Evolutionary conservation across 2,329 filamentous ascomycete species (phyloP).

Genomic region (Tolypocladium nubicola): DNA sequence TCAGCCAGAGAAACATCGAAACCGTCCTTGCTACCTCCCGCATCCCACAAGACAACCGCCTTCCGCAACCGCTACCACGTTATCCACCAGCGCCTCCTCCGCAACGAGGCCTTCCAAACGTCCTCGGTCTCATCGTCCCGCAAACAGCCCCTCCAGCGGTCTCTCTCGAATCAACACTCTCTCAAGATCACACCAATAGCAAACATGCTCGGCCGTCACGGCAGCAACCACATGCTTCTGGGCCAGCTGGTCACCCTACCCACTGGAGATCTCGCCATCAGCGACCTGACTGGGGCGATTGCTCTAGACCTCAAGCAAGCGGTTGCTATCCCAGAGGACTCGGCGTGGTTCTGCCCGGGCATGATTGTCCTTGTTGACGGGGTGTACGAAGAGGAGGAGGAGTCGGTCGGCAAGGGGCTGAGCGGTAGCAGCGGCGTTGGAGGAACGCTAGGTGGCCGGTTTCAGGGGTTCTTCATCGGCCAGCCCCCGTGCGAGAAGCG

Average conservation of each 20-base stretch:
- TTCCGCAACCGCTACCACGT: constrained; percentile 89
- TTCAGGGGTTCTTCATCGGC: constrained; percentile 82
- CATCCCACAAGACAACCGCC: constrained; percentile 71
- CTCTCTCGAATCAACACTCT: constrained; percentile 53
- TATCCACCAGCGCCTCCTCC: constrained; percentile 80
- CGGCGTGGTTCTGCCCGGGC: constrained; percentile 85
- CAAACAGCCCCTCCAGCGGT: constrained; percentile 42
- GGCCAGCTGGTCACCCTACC: constrained; percentile 75
- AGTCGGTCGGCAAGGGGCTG: constrained; percentile 55
- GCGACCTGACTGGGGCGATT: constrained; percentile 82
- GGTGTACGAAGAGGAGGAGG: constrained; percentile 89
- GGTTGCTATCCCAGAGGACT: constrained; percentile 70
- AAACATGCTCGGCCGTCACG: constrained; percentile 66
- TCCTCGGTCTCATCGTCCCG: constrained; percentile 59
- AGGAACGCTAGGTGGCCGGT: constrained; percentile 83
- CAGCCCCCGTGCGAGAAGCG: constrained; percentile 86
- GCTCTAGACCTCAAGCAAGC: constrained; percentile 73
- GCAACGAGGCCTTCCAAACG: constrained; percentile 87
- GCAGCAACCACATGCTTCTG: constrained; percentile 75
- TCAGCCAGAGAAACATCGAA: constrained; percentile 44
- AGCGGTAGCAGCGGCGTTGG: constrained; percentile 75
- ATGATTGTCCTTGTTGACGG: constrained; percentile 96
- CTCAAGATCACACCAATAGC: constrained; percentile 85
- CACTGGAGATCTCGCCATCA: constrained; percentile 70
- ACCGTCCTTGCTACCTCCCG: constrained; percentile 62